These are phyloP conservation scores for Nemania diffusa DNA, from an alignment of 2,329 filamentous ascomycete species.

Conservation along the genomic window DNA sequence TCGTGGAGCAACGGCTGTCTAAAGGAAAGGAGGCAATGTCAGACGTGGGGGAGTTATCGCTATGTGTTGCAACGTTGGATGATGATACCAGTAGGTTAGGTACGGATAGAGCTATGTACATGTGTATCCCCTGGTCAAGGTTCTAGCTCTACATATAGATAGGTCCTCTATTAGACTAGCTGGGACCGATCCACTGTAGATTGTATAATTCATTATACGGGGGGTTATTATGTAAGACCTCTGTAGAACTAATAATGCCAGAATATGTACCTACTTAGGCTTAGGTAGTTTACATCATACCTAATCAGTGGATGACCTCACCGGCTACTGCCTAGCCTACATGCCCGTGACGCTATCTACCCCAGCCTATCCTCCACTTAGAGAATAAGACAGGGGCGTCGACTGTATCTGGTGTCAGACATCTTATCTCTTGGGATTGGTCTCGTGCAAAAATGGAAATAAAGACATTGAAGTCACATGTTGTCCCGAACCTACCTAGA, in stretches of 20 bases:
- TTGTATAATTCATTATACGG: constrained; percentile 5
- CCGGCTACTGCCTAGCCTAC: neutral
- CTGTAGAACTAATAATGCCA: neutral
- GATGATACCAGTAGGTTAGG: constrained; percentile 4
- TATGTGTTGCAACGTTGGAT: constrained; percentile 15
- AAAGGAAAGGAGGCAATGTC: constrained; percentile 15
- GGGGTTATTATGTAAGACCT: neutral
- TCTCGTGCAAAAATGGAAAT: constrained; percentile 5
- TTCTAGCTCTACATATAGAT: neutral
- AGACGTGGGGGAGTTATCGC: constrained; percentile 24
- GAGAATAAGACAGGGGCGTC: constrained; percentile 14
- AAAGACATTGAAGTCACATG: constrained; percentile 11
- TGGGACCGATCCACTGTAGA: neutral
- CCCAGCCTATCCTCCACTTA: neutral
- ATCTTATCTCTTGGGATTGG: constrained; percentile 14
- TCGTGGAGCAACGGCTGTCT: neutral
- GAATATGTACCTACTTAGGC: neutral
- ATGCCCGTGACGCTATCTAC: constrained; percentile 23
- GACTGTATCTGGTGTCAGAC: constrained; percentile 1
- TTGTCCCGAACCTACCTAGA: neutral
- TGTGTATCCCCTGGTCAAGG: neutral
- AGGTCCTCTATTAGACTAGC: neutral
- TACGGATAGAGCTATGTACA: neutral
- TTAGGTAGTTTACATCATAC: neutral
- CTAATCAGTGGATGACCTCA: constrained; percentile 20